Percentiles rank a stretch among this genome's conserved stretches.
Conservation (phyloP, 2,329 filamentous ascomycete species). For the Penicillium sp. region DNA sequence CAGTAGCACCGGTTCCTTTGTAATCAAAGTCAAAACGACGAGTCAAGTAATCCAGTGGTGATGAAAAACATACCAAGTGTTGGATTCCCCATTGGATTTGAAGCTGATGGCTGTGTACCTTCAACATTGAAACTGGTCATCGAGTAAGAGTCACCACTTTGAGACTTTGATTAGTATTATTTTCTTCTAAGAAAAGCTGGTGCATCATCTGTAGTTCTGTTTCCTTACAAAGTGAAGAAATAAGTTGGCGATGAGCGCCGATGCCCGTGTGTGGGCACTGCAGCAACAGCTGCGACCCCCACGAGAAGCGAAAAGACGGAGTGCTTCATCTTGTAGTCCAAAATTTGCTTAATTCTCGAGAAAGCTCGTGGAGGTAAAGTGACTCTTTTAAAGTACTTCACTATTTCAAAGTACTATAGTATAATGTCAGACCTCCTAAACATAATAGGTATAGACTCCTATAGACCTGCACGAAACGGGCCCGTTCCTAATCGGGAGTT, state of each 20-base stretch:
- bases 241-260: slow-evolving; percentile 34
- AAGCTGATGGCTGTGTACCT: slow-evolving; percentile 57
- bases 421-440: background rate
- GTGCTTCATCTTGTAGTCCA: slow-evolving; percentile 20
- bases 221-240: slow-evolving; percentile 51
- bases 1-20: slow-evolving; percentile 57
- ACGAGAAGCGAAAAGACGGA: slow-evolving; percentile 15
- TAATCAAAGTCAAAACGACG: background rate
- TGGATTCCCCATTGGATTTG: slow-evolving; percentile 68
- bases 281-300: slow-evolving; percentile 25
- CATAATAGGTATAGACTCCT: background rate
- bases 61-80: slow-evolving; percentile 45
- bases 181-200: background rate
- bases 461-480: background rate
- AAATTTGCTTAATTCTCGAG: background rate
- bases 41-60: background rate
- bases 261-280: slow-evolving; percentile 24
- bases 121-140: slow-evolving; percentile 64
- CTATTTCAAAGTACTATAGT: too few species aligned
- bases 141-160: slow-evolving; percentile 65
- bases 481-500: slow-evolving; percentile 1
- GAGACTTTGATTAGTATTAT: background rate
- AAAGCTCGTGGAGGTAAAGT: too few species aligned
- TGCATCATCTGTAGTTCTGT: background rate
- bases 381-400: background rate